Conservation (phyloP, 345 rosid species). For the Cardiospermum halicacabum region DNA sequence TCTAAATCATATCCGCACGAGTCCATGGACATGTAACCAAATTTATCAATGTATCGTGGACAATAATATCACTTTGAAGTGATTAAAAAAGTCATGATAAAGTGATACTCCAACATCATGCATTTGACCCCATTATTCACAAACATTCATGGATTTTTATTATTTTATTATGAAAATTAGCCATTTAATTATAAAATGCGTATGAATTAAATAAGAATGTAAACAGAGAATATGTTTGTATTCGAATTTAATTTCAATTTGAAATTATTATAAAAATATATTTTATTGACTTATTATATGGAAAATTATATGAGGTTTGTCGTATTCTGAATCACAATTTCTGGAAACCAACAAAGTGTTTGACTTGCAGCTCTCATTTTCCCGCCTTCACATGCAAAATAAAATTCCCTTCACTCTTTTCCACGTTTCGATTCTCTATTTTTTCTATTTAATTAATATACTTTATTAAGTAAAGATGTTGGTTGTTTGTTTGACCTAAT, state of each 20-base stretch:
- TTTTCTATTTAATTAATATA: neutral
- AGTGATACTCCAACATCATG: too few species aligned
- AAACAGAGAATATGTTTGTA: too few species aligned
- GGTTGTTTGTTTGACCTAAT: constrained; percentile 4
- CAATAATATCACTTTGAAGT: neutral
- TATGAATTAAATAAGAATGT: too few species aligned
- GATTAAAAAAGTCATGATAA: neutral
- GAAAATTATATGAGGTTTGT: constrained; percentile 21
- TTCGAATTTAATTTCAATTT: too few species aligned
- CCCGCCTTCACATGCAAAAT: constrained; percentile 50
- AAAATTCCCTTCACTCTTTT: neutral
- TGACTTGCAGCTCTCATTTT: constrained; percentile 48
- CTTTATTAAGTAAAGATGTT: neutral
- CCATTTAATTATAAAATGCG: too few species aligned
- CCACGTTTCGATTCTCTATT: neutral
- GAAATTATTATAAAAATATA: too few species aligned
- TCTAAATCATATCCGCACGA: too few species aligned
- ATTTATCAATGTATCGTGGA: neutral
- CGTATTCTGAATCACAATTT: constrained; percentile 27
- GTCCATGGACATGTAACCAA: too few species aligned
- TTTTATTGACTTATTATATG: constrained; percentile 23
- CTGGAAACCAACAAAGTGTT: constrained; percentile 52
- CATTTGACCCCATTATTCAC: too few species aligned
- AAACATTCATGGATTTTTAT: too few species aligned
- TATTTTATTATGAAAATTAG: too few species aligned